Conservation (phyloP, 83 land plant genomes). For the Picea engelmannii region DNA sequence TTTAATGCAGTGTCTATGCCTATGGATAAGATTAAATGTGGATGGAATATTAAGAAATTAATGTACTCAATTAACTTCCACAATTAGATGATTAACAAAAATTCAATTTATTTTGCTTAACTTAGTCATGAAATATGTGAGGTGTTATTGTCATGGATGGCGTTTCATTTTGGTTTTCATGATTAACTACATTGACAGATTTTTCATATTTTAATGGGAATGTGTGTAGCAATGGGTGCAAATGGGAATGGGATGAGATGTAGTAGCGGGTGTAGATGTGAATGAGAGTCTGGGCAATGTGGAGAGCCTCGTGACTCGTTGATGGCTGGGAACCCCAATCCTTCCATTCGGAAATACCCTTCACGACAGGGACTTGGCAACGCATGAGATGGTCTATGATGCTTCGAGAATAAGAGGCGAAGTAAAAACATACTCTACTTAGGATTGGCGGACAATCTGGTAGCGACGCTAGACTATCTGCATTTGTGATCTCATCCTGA, state of each 20-base stretch:
- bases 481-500: no score
- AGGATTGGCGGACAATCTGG: constrained; percentile 17
- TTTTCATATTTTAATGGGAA: no score
- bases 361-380: constrained; percentile 37
- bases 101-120: no score
- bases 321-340: constrained; percentile 63
- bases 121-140: no score
- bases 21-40: no score
- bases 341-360: constrained; percentile 59
- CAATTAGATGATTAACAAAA: no score
- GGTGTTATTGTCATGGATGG: no score
- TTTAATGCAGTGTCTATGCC: no score
- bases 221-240: constrained; percentile 66
- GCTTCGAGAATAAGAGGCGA: constrained; percentile 55
- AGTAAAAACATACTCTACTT: constrained; percentile 55
- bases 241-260: constrained; percentile 32
- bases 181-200: no score
- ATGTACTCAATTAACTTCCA: no score
- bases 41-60: no score
- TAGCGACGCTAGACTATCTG: constrained; percentile 27
- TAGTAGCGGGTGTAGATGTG: constrained; percentile 23
- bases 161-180: no score
- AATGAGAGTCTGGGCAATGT: constrained; percentile 53
- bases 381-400: constrained; percentile 52
- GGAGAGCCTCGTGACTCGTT: background rate